Percentiles rank a stretch among this genome's conserved stretches.
Evolutionary conservation across 2,329 filamentous ascomycete species (phyloP).

Genomic region (Phoma sp.): DNA sequence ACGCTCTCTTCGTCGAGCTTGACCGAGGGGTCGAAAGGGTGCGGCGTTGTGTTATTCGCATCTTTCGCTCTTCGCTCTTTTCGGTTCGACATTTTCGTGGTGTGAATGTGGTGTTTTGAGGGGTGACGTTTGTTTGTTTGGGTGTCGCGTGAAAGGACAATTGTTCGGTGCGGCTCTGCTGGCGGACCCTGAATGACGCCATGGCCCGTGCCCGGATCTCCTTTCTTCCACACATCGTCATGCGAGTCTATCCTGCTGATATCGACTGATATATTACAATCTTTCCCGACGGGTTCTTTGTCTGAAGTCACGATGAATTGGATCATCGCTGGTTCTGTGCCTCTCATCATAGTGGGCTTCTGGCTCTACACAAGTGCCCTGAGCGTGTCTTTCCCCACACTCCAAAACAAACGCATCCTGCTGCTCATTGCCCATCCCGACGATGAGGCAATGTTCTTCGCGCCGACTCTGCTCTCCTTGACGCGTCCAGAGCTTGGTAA

Average conservation of each 20-base stretch:
- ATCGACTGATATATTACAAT: not conserved
- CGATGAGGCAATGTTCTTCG: conserved; percentile 99
- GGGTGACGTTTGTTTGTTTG: conserved; percentile 1
- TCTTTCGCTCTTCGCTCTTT: conserved; percentile 53
- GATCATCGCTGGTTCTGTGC: conserved; percentile 48
- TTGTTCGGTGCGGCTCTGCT: conserved; percentile 31
- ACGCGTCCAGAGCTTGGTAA: conserved; percentile 81
- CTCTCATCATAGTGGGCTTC: conserved; percentile 50
- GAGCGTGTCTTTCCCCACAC: conserved; percentile 63
- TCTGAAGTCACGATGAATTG: conserved; percentile 46
- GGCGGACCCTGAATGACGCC: conserved; percentile 20
- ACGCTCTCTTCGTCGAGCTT: conserved; percentile 53
- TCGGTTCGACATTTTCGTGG: conserved; percentile 49
- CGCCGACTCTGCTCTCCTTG: conserved; percentile 84
- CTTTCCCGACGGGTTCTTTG: too few relatives aligned
- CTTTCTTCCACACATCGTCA: not conserved
- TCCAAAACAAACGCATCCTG: conserved; percentile 84
- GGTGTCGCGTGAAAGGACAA: conserved; percentile 13
- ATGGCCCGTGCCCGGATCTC: conserved; percentile 14
- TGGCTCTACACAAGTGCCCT: conserved; percentile 57
- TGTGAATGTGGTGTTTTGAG: not conserved
- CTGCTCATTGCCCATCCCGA: conserved; percentile 96
- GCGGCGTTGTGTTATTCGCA: conserved; percentile 38
- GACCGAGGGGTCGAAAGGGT: conserved; percentile 44
- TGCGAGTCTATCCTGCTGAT: not conserved